Evolutionary conservation across 148 eudicot genomes (phyloP), one percentile per base, ranked within the genome.

Genomic region (Silene uniflora): DNA sequence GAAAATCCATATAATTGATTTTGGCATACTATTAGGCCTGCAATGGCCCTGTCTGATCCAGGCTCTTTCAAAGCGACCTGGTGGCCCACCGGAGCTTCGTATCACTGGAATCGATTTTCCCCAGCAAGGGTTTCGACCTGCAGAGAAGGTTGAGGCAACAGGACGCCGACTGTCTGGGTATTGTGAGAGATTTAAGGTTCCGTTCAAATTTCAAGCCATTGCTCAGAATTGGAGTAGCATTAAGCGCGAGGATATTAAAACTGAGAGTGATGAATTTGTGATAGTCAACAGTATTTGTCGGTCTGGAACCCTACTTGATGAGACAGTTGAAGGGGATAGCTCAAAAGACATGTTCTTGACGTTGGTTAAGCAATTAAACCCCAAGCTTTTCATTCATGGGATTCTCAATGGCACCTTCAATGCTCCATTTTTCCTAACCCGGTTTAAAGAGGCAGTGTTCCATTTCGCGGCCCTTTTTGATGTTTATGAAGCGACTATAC

Each of bases 351-450:
- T 72, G 0, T 87, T 88, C 73, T 79, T 88, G 55, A 81, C 65
- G 54, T 64, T 88, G 49, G 70, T 86, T 25, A 83, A 78, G 75
- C 62, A 78, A 47, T 59, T 88, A 75, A 88, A 88, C 13, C 91
- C 91, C 0, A 62, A 77, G 67, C 77, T 89, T 12, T 89, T 89
- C 68, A 10, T 89, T 14, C 90, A 87, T 52, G 87, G 80, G 23
- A 27, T 83, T n/a, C 29, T 82, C 35, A 89, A 89, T 74, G 92
- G 90, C 10, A 69, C 83, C 4, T 85, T 74, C 64, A 82, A 79
- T 63, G 88, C 92, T 11, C 90, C 92, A 9, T 89, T 89, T 68
- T 89, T 89, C 73, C 79, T 85, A 60, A 83, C 90, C 2, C 79
- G 92, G 49, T 89, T 89, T 64, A 81, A 77, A 62, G 92, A 87